Base-by-base conservation (phyloP, 352 stramenopile genomes). In the Phytophthora brassicae region DNA sequence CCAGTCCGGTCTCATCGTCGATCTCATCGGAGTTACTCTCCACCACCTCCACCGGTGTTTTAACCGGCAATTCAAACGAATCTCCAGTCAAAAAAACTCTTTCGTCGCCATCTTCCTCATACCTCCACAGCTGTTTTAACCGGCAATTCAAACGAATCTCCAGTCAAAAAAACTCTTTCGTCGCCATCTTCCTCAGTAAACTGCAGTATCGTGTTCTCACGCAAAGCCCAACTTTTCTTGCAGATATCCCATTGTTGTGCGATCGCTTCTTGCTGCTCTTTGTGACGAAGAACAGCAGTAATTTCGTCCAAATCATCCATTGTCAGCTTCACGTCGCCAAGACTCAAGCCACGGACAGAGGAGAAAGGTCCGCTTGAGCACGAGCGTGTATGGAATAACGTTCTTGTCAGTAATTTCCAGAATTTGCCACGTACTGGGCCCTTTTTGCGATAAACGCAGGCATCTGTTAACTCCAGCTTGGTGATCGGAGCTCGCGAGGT, bases 311-410 rank as follows among this genome's bases (percentile, higher is more conserved):
- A 5, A 45, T 60, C 53, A n/a, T 60, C 42, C 7, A 45, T 7
- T 31, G 24, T 52, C 22, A 60, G 38, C 29, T 51, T 16, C 3
- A 22, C 41, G 6, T 60, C 14, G 6, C 9, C 4, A 19, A 60
- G 28, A 9, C 9, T 8, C 16, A 60, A 33, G 14, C 53, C 29
- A 20, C 39, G 41, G 20, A 60, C 41, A n/a, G 53, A 52, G 5
- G 53, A 45, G 41, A 52, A 44, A 1, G 29, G 29, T 7, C 39
- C 53, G 16, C 16, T 14, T 17, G 14, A 41, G 26, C 26, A 51
- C 22, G 50, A 57, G 13, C 28, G 24, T 22, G 53, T 24, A 17
- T 45, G 28, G 38, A 66, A 65, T 24, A 66, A 66, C 6, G 57
- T 60, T 19, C 51, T 22, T 28, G 23, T 49, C 9, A 66, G 9